Evolutionary conservation across 2,329 filamentous ascomycete species (phyloP), one percentile per base, ranked within the genome.

Genomic region (Penicillium oxalicum): DNA sequence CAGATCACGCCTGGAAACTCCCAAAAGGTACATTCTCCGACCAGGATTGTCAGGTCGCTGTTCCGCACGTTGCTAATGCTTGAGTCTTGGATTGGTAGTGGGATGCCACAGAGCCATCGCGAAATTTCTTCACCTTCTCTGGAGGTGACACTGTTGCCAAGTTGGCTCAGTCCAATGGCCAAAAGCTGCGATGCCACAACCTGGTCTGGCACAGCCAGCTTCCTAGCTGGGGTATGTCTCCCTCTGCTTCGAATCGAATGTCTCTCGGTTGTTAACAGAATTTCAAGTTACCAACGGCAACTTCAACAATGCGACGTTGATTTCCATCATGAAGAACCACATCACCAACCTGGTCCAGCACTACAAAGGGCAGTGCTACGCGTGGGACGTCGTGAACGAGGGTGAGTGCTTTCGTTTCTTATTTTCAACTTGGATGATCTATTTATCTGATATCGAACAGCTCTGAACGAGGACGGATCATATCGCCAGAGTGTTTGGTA

Each of bases 1-100:
- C 77, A 82, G 63, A 73, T 84, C 26, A 84, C 82, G 0, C 81
- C 82, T 0, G 79, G 77, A 42, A 87, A 87, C 62, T 75, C 76
- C 2, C 78, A 82, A 63, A 80, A 81, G 62, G 68, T 67, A 57
- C 25, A 9, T 3, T 7, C 3, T 9, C 11, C 0, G 3, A 2
- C 29, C 29, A 11, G 11, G 7, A 32, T 24, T 29, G 9, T 12
- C 18, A 2, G 7, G 1, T 9, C 11, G 3, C 5, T 18, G 25
- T 9, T n/a, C 11, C 11, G 7, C 6, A 6, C 5, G 25, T 4
- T 3, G 28, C 7, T 2, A n/a, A 2, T 39, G 5, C 38, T 27
- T 39, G 26, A 44, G 32, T 35, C 11, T 25, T 39, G 9, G 4
- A n/a, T 32, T 9, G 9, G 13, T 13, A 81, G 73, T 87, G 82